phyloP scores from a whole-genome alignment of 2,329 filamentous ascomycete species.

The Pestalotiopsis sp. region DNA sequence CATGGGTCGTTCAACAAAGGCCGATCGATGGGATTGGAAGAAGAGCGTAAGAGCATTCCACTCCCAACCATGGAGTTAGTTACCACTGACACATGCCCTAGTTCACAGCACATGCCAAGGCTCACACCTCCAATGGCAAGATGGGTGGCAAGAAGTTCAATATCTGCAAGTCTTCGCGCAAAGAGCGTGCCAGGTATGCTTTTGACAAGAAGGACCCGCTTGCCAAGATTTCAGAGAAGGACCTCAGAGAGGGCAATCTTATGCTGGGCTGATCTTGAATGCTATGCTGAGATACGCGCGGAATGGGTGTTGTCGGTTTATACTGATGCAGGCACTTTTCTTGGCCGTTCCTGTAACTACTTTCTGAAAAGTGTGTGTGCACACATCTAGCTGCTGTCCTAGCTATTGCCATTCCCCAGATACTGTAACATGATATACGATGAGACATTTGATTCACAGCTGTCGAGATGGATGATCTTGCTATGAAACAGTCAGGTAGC shows the following conservation, averaged over 20 bases:
- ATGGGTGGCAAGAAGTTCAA: constrained; percentile 21
- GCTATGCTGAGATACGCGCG: too few relatives aligned
- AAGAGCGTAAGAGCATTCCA: constrained; percentile 16
- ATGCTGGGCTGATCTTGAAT: constrained; percentile 17
- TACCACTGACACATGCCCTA: not conserved
- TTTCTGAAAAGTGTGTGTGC: too few relatives aligned
- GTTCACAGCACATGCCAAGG: constrained; percentile 14
- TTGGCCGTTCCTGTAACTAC: too few relatives aligned
- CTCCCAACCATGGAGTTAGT: not conserved
- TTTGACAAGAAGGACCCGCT: constrained; percentile 24
- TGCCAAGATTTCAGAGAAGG: constrained; percentile 21
- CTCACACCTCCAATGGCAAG: not conserved
- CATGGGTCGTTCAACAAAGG: not conserved
- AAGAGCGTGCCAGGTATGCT: constrained; percentile 19
- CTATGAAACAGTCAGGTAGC: too few relatives aligned
- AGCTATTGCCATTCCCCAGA: too few relatives aligned
- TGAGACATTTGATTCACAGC: too few relatives aligned
- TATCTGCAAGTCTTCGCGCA: constrained; percentile 23
- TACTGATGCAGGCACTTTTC: too few relatives aligned
- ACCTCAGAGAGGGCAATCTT: constrained; percentile 20
- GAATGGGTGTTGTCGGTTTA: too few relatives aligned
- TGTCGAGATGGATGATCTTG: too few relatives aligned
- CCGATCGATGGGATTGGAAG: constrained; percentile 25
- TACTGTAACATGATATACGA: too few relatives aligned
- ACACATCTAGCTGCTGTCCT: too few relatives aligned